A percentile compares a stretch with the other conserved stretches of the same genome.
These are phyloP conservation scores for Naegleria lovaniensis DNA, from an alignment of 208 protist species.

Conservation along the genomic window DNA sequence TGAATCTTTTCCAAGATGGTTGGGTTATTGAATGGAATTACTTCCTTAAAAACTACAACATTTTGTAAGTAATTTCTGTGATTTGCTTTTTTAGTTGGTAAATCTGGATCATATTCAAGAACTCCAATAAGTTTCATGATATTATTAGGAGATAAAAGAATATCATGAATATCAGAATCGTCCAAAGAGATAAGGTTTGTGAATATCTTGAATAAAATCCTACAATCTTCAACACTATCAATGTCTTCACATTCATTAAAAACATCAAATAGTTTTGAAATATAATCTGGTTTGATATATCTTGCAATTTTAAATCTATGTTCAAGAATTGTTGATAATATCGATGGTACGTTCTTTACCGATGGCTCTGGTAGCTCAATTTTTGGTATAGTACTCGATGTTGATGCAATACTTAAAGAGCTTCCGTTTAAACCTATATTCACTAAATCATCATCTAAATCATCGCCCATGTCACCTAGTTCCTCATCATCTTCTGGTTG, in stretches of 20 bases:
- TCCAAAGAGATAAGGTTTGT: neutral
- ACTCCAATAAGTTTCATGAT: constrained; percentile 17
- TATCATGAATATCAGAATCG: neutral
- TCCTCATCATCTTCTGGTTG: neutral
- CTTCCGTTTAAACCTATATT: neutral
- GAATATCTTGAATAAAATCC: constrained; percentile 19
- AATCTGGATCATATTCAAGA: constrained; percentile 22
- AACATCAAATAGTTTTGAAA: constrained; percentile 7
- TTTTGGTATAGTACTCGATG: neutral
- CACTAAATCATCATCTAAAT: neutral
- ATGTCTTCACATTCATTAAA: constrained; percentile 3
- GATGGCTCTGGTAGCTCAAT: neutral
- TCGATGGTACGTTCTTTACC: neutral
- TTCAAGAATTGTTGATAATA: neutral
- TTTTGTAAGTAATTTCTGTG: constrained; percentile 24
- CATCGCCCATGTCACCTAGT: neutral
- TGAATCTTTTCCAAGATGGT: neutral
- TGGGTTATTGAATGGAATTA: neutral
- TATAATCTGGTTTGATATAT: neutral
- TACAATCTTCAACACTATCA: neutral
- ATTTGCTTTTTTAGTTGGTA: constrained; percentile 1
- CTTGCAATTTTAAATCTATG: neutral
- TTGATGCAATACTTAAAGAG: neutral
- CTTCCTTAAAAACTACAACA: constrained; percentile 7
- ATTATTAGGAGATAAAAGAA: neutral